phyloP scores from a whole-genome alignment of 2,329 filamentous ascomycete species.

The Cytospora paraplurivora region DNA sequence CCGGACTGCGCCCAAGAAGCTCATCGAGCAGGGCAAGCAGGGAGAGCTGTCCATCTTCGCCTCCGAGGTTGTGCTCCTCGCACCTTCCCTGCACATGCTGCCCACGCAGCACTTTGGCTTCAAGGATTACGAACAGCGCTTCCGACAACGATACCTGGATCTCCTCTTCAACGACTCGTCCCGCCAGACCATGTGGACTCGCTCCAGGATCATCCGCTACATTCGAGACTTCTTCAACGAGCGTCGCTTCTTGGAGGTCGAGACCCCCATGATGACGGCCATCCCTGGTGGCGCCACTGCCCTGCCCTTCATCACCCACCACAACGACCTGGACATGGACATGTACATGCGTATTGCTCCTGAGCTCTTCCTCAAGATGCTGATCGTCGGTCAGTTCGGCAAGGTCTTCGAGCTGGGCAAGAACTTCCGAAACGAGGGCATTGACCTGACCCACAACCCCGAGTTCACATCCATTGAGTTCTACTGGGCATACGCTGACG shows the following conservation, averaged over 20 bases:
- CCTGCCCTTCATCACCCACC: conserved; percentile 90
- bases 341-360: conserved; percentile 95
- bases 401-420: conserved; percentile 94
- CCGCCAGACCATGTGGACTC: conserved; percentile 79
- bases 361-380: conserved; percentile 95
- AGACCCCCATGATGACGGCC: conserved; percentile 96
- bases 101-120: conserved; percentile 92
- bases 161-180: conserved; percentile 94
- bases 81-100: conserved; percentile 88
- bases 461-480: conserved; percentile 99
- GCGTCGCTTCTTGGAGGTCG: conserved; percentile 87
- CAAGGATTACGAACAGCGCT: conserved; percentile 91
- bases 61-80: conserved; percentile 78
- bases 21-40: conserved; percentile 73
- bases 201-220: conserved; percentile 85
- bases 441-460: conserved; percentile 93
- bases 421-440: conserved; percentile 92
- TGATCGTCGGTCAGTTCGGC: conserved; percentile 90
- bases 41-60: conserved; percentile 96
- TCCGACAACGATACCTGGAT: conserved; percentile 92
- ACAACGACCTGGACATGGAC: conserved; percentile 94
- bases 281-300: conserved; percentile 96
- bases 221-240: conserved; percentile 88
- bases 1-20: conserved; percentile 86
- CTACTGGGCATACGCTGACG: conserved; percentile 90